Evolutionary conservation across 163 green algal species (phyloP).

Genomic region (Picocystis sp.): DNA sequence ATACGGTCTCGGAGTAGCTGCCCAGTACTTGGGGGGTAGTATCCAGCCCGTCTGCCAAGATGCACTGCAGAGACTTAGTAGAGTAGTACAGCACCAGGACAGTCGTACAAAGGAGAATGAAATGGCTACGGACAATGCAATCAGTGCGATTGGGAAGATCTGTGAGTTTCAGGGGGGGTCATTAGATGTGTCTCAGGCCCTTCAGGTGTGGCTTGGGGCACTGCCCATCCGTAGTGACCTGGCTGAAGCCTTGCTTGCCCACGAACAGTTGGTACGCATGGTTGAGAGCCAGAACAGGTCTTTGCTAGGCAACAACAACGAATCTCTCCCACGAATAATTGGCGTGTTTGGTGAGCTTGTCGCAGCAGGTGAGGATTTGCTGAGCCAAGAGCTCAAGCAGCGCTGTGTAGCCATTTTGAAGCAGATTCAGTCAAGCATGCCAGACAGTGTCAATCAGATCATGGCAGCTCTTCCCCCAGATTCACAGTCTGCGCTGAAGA

Average conservation of each 20-base stretch:
- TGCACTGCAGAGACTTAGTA: slow-evolving; percentile 18
- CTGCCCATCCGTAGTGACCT: slow-evolving; percentile 28
- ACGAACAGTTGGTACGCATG: slow-evolving; percentile 21
- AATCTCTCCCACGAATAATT: slow-evolving; percentile 7
- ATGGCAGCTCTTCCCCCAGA: too few species aligned
- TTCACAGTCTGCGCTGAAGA: too few species aligned
- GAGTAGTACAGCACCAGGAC: slow-evolving; percentile 11
- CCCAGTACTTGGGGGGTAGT: slow-evolving; percentile 24
- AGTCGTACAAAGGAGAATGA: slow-evolving; percentile 18
- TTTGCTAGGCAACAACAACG: slow-evolving; percentile 10
- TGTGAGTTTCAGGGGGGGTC: slow-evolving; percentile 15
- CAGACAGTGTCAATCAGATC: not conserved
- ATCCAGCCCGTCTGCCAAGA: slow-evolving; percentile 25
- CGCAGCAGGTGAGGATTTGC: slow-evolving; percentile 1
- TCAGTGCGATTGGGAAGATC: slow-evolving; percentile 29
- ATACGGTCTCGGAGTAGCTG: slow-evolving; percentile 64
- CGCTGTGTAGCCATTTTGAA: slow-evolving; percentile 2
- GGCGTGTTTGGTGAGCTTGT: slow-evolving; percentile 10
- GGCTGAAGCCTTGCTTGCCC: slow-evolving; percentile 26
- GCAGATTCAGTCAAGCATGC: slow-evolving; percentile 2
- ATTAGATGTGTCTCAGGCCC: slow-evolving; percentile 1
- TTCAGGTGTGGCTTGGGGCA: slow-evolving; percentile 17
- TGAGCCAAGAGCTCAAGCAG: slow-evolving; percentile 1
- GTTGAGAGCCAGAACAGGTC: slow-evolving; percentile 14
- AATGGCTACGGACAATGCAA: slow-evolving; percentile 42